Evolutionary conservation across 78 protist genomes (phyloP).

Genomic region (Cyanophora paradoxa): DNA sequence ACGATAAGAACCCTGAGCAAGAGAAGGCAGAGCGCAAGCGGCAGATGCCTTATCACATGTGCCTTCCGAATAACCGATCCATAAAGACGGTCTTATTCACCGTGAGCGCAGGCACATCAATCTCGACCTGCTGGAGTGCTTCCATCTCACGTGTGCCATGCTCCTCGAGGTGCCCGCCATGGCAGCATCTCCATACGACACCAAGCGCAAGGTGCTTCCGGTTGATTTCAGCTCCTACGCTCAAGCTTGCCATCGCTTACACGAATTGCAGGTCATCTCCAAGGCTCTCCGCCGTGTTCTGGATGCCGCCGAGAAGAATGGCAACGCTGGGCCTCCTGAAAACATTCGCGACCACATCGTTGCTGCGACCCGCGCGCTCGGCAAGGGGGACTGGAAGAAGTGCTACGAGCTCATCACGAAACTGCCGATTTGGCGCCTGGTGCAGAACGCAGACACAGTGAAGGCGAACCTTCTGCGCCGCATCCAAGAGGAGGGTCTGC

Average conservation of each 20-base stretch:
- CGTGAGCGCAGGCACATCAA: too few species aligned
- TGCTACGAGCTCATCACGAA: conserved; percentile 31
- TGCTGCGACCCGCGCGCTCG: conserved; percentile 62
- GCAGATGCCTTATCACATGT: conserved; percentile 87
- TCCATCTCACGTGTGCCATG: conserved; percentile 70
- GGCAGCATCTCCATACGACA: conserved; percentile 11
- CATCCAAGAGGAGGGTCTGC: conserved; percentile 68
- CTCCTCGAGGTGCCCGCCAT: conserved; percentile 78
- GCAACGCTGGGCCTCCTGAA: conserved; percentile 81
- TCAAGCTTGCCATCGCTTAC: too few species aligned
- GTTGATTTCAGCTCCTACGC: too few species aligned
- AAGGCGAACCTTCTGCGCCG: conserved; percentile 21
- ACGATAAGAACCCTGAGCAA: conserved; percentile 47
- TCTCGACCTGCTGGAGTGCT: conserved; percentile 84
- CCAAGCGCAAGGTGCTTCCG: conserved; percentile 52
- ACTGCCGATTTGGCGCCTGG: conserved; percentile 58
- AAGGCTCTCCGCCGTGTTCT: conserved; percentile 4
- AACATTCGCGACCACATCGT: conserved; percentile 69
- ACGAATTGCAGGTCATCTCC: too few species aligned
- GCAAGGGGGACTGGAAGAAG: conserved; percentile 71
- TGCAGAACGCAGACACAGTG: conserved; percentile 50
- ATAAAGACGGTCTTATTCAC: too few species aligned
- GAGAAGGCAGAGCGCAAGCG: conserved; percentile 67
- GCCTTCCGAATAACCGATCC: too few species aligned
- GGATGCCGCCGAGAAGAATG: too few species aligned